A percentile compares a stretch with the other conserved stretches of the same genome.
Conservation (phyloP, 768 basidiomycete species). For the Termitomyces sp. region DNA sequence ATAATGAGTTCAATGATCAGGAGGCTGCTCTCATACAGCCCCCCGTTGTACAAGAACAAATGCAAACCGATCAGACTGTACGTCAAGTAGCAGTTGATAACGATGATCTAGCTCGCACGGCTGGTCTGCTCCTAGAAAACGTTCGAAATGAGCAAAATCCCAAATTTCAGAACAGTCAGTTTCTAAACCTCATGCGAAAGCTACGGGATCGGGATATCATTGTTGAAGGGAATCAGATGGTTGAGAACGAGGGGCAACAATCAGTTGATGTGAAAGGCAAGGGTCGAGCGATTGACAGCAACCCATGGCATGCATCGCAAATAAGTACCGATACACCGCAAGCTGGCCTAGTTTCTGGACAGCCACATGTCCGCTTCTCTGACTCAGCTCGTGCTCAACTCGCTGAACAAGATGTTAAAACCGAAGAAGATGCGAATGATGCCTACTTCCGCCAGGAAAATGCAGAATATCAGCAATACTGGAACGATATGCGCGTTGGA, state of each 20-base stretch:
- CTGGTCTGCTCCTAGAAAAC: constrained; percentile 72
- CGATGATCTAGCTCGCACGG: constrained; percentile 78
- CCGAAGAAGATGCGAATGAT: constrained; percentile 44
- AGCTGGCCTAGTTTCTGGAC: constrained; percentile 5
- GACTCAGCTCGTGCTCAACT: constrained; percentile 3
- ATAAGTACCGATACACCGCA: constrained; percentile 3
- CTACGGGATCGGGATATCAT: constrained; percentile 74
- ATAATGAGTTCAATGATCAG: constrained; percentile 58
- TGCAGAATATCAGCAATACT: constrained; percentile 54
- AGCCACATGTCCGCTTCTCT: constrained; percentile 3
- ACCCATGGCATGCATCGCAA: constrained; percentile 7
- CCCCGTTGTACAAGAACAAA: constrained; percentile 13
- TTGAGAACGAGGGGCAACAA: constrained; percentile 41
- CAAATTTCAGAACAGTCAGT: constrained; percentile 82
- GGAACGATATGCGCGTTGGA: constrained; percentile 26
- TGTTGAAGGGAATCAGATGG: constrained; percentile 76
- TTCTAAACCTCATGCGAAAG: constrained; percentile 82
- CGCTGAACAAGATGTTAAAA: neutral
- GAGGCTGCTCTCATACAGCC: constrained; percentile 29
- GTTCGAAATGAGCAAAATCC: constrained; percentile 71
- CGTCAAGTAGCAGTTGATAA: constrained; percentile 28
- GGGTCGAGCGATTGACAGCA: constrained; percentile 39
- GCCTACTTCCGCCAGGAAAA: constrained; percentile 72
- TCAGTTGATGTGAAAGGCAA: constrained; percentile 60
- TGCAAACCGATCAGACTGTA: constrained; percentile 9